Base-by-base conservation (phyloP, 2,329 filamentous ascomycete species). In the Sclerotinia subarctica region DNA sequence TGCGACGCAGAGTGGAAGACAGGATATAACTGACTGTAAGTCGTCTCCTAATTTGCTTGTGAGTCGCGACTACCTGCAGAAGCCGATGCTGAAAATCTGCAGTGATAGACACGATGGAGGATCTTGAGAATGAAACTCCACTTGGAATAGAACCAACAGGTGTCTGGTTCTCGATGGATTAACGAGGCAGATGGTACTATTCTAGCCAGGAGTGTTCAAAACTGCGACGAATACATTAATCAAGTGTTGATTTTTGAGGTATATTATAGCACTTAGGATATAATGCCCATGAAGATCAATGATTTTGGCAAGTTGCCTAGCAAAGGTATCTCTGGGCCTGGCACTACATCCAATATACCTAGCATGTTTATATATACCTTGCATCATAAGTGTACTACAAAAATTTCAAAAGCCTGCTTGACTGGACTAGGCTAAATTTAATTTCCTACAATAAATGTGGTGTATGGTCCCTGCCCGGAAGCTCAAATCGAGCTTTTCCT, bases 41-140 rank as follows among this genome's bases (percentile, higher is more conserved):
- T 67, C 8, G 10, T 17, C 53, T 42, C 13, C 35, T 10, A 42
- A 5, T 21, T 29, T 58, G 2, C 19, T 32, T 29, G 51, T 62
- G 11, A 26, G 29, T 17, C 3, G 5, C 8, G 10, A 62, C 5
- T 26, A 15, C 29, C 4, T 11, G 1, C 59, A n/a, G 24, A 26
- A 17, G 11, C 29, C 24, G 38, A 26, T 21, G 5, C 46, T 62
- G 32, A 62, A 46, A 5, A 3, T 11, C 15, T 29, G 35, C 29
- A 67, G 65, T 78, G 44, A 60, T 69, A 29, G 74, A 76, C 32
- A 69, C 76, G 29, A 51, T 78, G 32, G 74, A 75, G 54, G 73
- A 75, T 32, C 67, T 67, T 3, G 76, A 78, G 53, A 67, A 69
- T 49, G 74, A 76, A 42, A 70, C 71, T 42, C 74, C 75, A 17